These are phyloP conservation scores for Syncephalastrum sp. DNA, from an alignment of 371 early-diverging fungal species.

Conservation along the genomic window DNA sequence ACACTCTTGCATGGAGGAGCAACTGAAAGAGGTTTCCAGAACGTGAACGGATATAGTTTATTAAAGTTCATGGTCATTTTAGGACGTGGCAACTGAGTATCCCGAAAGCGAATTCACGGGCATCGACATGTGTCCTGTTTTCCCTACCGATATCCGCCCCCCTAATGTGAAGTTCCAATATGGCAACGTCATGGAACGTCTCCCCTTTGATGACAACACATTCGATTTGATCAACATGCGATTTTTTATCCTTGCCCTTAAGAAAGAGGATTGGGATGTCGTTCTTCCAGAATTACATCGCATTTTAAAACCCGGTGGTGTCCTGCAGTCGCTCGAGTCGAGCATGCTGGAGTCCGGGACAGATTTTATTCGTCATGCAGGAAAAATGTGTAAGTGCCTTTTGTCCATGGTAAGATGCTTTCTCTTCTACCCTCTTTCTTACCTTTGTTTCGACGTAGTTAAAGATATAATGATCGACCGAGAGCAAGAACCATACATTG, in stretches of 20 bases:
- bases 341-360: slow-evolving; percentile 27
- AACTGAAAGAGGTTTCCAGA: no score
- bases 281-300: slow-evolving; percentile 48
- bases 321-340: slow-evolving; percentile 52
- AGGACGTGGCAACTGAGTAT: slow-evolving; percentile 47
- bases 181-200: slow-evolving; percentile 46
- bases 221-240: slow-evolving; percentile 63
- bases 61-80: neutral
- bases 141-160: slow-evolving; percentile 49
- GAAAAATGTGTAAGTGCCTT: slow-evolving; percentile 2
- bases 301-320: slow-evolving; percentile 59
- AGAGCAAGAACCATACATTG: slow-evolving; percentile 53
- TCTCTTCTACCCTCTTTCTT: slow-evolving; percentile 5
- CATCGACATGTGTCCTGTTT: slow-evolving; percentile 55
- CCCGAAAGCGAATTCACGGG: slow-evolving; percentile 54
- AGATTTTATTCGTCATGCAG: slow-evolving; percentile 13
- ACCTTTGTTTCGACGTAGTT: slow-evolving; percentile 15
- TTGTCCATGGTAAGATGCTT: slow-evolving; percentile 23
- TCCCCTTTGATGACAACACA: slow-evolving; percentile 57
- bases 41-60: no score
- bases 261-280: slow-evolving; percentile 48
- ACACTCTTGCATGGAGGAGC: no score
- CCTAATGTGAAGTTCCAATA: slow-evolving; percentile 43
- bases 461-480: slow-evolving; percentile 22
- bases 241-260: slow-evolving; percentile 51